Conservation (phyloP, 805 yeast genomes). For the Starmera amethionina region DNA sequence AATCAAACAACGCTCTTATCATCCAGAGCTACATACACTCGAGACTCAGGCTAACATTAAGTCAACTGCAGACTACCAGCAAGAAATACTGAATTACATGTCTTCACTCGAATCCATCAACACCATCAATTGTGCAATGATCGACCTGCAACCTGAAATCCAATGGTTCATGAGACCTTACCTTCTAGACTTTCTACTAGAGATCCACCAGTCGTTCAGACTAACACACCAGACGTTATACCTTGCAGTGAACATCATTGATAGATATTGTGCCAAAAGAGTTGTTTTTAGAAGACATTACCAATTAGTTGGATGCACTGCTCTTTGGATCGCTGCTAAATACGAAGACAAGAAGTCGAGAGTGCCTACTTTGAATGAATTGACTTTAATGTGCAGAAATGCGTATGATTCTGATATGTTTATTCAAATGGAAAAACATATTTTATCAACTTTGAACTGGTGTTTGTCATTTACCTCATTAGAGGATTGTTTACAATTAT, state of each 20-base stretch:
- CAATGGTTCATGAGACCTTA: conserved; percentile 72
- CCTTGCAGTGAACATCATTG: conserved; percentile 62
- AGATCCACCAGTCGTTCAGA: conserved; percentile 49
- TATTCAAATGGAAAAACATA: conserved; percentile 73
- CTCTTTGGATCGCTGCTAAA: conserved; percentile 84
- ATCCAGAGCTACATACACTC: conserved; percentile 33
- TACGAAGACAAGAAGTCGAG: conserved; percentile 56
- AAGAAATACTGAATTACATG: conserved; percentile 30
- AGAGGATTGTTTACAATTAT: conserved; percentile 19
- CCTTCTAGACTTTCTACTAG: conserved; percentile 69
- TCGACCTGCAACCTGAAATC: conserved; percentile 80
- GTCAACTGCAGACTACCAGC: conserved; percentile 30
- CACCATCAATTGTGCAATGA: conserved; percentile 34
- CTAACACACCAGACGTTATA: conserved; percentile 58
- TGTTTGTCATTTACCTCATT: conserved; percentile 19
- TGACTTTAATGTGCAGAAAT: conserved; percentile 55
- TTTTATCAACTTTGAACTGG: conserved; percentile 67
- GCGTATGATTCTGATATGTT: conserved; percentile 54
- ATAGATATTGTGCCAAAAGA: conserved; percentile 75
- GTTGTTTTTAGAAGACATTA: conserved; percentile 73
- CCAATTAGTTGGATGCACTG: conserved; percentile 77
- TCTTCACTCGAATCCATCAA: conserved; percentile 27
- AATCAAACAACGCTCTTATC: conserved; percentile 14
- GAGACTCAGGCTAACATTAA: conserved; percentile 33
- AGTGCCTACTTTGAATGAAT: conserved; percentile 57